Conservation (phyloP, 345 rosid species). For the Tarenaya hassleriana region DNA sequence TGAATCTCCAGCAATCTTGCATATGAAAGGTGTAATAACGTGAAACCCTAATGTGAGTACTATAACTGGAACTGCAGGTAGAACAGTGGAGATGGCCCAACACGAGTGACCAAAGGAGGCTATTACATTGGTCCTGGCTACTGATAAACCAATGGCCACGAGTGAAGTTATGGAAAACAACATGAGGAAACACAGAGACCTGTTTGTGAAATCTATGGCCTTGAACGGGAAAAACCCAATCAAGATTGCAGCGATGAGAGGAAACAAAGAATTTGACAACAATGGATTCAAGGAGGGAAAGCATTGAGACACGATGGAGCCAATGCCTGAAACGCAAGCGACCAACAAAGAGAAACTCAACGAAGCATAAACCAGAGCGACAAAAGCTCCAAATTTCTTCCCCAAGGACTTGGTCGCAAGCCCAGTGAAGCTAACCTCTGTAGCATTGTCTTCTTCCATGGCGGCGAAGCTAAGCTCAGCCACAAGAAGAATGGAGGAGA, state of each 20-base stretch:
- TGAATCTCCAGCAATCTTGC: slow-evolving; percentile 65
- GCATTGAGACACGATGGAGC: slow-evolving; percentile 68
- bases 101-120: slow-evolving; percentile 53
- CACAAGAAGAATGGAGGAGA: slow-evolving; percentile 75
- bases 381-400: slow-evolving; percentile 52
- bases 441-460: slow-evolving; percentile 73
- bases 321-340: slow-evolving; percentile 92
- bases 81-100: slow-evolving; percentile 52
- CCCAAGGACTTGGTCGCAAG: slow-evolving; percentile 83
- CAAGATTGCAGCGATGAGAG: slow-evolving; percentile 45
- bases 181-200: slow-evolving; percentile 66
- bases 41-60: slow-evolving; percentile 88
- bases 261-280: slow-evolving; percentile 58
- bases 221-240: slow-evolving; percentile 60
- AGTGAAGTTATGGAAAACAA: slow-evolving; percentile 63
- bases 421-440: slow-evolving; percentile 82
- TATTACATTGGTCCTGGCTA: slow-evolving; percentile 60
- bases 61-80: slow-evolving; percentile 77
- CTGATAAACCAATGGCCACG: slow-evolving; percentile 61
- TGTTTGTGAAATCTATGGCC: slow-evolving; percentile 53
- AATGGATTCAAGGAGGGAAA: slow-evolving; percentile 60
- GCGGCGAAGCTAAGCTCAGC: slow-evolving; percentile 86
- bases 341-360: slow-evolving; percentile 75
- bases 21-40: slow-evolving; percentile 85
- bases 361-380: slow-evolving; percentile 70